Conservation (phyloP, 2,329 filamentous ascomycete species). For the Pseudonectria buxi region DNA sequence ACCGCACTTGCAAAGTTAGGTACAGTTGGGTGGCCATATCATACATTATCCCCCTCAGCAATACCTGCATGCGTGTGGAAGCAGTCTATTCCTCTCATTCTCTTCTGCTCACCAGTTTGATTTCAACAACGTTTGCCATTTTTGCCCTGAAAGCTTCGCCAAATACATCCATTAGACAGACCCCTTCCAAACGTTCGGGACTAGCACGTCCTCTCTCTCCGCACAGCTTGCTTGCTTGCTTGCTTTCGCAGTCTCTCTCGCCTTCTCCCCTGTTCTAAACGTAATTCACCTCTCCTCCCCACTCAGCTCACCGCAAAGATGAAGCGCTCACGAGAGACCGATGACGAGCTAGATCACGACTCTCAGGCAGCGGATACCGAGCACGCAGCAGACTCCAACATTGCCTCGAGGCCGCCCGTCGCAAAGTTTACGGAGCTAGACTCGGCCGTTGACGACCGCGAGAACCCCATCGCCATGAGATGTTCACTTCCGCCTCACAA, state of each 20-base stretch:
- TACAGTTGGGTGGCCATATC: no score
- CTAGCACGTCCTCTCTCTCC: no score
- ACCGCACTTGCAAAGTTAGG: no score
- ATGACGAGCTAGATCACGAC: constrained; percentile 37
- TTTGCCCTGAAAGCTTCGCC: no score
- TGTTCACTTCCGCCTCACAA: constrained; percentile 78
- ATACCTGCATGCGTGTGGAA: no score
- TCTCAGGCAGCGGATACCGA: constrained; percentile 13
- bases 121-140: no score
- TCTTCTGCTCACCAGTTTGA: constrained; percentile 11
- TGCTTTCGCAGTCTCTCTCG: constrained; percentile 13
- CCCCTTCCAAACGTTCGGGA: no score
- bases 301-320: constrained; percentile 34
- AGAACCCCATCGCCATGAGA: constrained; percentile 51
- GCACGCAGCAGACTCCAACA: constrained; percentile 10
- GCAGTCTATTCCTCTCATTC: no score
- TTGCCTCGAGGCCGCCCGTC: constrained; percentile 21
- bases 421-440: constrained; percentile 59
- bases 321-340: constrained; percentile 58
- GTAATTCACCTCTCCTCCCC: constrained; percentile 21
- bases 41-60: no score
- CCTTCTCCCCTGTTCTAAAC: constrained; percentile 13
- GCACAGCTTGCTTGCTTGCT: no score
- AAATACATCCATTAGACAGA: no score
- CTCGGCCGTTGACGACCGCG: constrained; percentile 26